Conservation (phyloP, 306 rosid genomes). For the Adenanthera pavonina region DNA sequence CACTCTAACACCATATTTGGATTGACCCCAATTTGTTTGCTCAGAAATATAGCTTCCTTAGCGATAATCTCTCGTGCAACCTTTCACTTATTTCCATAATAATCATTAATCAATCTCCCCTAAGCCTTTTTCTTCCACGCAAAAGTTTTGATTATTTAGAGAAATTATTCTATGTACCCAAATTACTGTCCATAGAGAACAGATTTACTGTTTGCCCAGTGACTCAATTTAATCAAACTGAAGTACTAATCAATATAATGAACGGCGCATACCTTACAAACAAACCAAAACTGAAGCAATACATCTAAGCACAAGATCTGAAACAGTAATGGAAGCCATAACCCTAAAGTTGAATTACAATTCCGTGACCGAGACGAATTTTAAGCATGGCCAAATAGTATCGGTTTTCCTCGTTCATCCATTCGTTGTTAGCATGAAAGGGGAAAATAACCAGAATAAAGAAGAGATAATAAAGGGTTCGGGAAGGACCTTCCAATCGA, state of each 20-base stretch:
- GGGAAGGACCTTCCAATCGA: conserved; percentile 79
- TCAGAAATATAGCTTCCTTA: background rate
- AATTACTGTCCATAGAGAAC: background rate
- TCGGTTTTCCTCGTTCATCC: background rate
- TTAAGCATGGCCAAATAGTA: background rate
- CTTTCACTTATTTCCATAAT: background rate
- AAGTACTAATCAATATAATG: background rate
- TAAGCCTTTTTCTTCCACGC: background rate
- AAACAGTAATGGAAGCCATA: background rate
- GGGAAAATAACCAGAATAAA: background rate
- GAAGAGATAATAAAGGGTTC: background rate
- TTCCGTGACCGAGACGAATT: background rate
- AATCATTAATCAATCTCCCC: background rate
- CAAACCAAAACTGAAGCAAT: background rate
- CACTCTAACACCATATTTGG: background rate
- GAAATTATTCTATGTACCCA: background rate
- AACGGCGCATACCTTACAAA: background rate
- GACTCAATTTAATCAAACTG: background rate
- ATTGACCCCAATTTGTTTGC: background rate
- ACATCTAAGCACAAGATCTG: background rate
- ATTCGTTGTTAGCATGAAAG: background rate
- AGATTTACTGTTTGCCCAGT: background rate
- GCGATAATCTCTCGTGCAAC: background rate
- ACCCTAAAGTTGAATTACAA: background rate
- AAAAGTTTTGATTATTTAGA: background rate